A percentile compares a stretch with the other conserved stretches of the same genome.
phyloP scores from a whole-genome alignment of 1,139 yeast species.

The Casaregolazyma suthepensis region DNA sequence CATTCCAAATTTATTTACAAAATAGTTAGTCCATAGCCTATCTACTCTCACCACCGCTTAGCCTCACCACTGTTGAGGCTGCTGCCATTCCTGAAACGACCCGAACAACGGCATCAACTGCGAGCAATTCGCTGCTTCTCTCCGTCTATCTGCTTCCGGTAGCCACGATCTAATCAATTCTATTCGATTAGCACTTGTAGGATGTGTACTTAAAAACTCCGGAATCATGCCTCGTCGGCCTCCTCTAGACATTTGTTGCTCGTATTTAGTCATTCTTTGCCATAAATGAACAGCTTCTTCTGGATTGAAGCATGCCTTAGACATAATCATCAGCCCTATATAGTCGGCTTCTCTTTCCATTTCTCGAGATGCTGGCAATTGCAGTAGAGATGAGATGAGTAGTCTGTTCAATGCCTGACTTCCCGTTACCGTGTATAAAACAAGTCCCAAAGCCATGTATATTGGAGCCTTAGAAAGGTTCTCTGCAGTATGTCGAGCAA shows the following conservation, averaged over 20 bases:
- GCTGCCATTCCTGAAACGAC: background rate
- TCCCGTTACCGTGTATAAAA: conserved; percentile 49
- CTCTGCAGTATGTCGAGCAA: conserved; percentile 89
- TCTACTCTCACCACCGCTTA: background rate
- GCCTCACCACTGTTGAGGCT: background rate
- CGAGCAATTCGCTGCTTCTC: conserved; percentile 21
- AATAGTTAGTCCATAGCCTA: no score
- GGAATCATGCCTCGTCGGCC: conserved; percentile 31
- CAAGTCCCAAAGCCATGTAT: conserved; percentile 46
- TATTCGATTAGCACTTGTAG: conserved; percentile 70
- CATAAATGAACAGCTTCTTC: conserved; percentile 68
- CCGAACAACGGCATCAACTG: background rate
- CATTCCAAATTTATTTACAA: background rate
- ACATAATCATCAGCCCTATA: conserved; percentile 88
- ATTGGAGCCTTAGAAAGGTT: conserved; percentile 45
- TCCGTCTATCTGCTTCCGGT: conserved; percentile 50
- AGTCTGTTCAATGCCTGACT: conserved; percentile 47
- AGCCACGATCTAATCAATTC: conserved; percentile 65
- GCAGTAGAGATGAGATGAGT: conserved; percentile 53
- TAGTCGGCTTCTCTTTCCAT: conserved; percentile 97
- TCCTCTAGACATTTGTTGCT: conserved; percentile 30
- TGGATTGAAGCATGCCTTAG: conserved; percentile 81
- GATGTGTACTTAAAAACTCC: conserved; percentile 85
- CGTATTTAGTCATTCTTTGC: conserved; percentile 71
- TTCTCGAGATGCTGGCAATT: conserved; percentile 80